Evolutionary conservation across 176 grass and related monocot species (phyloP), one percentile per base, ranked within the genome.

Genomic region (Aegilops sharonensis): DNA sequence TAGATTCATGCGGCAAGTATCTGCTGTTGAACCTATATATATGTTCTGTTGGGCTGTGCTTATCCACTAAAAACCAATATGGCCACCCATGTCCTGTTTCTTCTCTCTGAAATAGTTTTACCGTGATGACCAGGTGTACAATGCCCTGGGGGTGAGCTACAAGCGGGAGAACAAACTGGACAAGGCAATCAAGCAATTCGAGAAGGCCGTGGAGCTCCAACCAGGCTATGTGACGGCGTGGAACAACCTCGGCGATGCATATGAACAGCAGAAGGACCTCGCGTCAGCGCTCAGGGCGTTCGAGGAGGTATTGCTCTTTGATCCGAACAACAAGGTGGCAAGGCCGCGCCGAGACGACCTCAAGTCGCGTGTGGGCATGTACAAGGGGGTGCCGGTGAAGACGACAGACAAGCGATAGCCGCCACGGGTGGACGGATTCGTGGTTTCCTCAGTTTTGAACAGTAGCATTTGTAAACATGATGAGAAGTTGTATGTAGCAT

Each of bases 161-260:
- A 89, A 94, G 77, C 85, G 92, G 27, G 92, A 95, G 0, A 89
- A 95, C 85, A 95, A 98, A 79, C 77, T 98, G 32, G 93, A 95
- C 60, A 95, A 92, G 87, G 93, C 92, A 65, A 95, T 95, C 57
- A 75, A 90, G 72, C 86, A 91, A 68, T 91, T 98, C 14, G 91
- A 98, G 68, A 95, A 92, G 84, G 96, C 96, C 1, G 96, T 98
- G 70, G 79, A 89, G 84, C 90, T 98, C 78, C 93, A 98, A 25
- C 96, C 96, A 1, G 96, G 93, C 20, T 98, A 98, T 43, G 96
- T 95, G 37, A 98, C 91, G 12, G 92, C 96, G 30, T 98, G 96
- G 93, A 98, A 98, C 87, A 98, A 98, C 63, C 87, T 98, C 0
- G 96, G 90, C 5, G 93, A 98, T 57, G 88, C 93, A 12, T 98